These are phyloP conservation scores for Murraya koenigii DNA, from an alignment of 345 rosid genomes.

Conservation along the genomic window DNA sequence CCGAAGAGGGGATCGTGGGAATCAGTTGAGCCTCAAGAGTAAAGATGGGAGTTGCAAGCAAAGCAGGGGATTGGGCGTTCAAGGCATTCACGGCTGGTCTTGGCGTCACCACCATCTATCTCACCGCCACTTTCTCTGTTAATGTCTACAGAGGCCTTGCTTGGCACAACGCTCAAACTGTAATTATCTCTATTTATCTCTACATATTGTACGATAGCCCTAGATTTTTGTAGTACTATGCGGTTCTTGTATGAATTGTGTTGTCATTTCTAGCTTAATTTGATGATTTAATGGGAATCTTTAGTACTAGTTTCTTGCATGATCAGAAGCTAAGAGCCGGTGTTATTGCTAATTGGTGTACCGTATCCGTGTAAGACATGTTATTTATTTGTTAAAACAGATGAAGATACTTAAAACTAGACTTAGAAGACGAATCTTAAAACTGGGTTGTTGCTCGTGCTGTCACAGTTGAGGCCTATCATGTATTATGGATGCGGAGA, in stretches of 20 bases:
- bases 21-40: background rate
- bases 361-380: background rate
- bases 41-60: slow-evolving; percentile 49
- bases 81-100: slow-evolving; percentile 77
- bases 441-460: background rate
- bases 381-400: background rate
- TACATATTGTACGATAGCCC: background rate
- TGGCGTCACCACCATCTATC: slow-evolving; percentile 71
- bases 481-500: background rate
- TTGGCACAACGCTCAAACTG: slow-evolving; percentile 79
- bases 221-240: background rate
- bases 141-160: slow-evolving; percentile 73
- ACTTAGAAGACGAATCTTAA: background rate
- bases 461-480: background rate
- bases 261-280: background rate
- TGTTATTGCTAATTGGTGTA: background rate
- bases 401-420: background rate
- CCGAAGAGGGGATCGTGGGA: background rate
- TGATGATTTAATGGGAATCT: background rate
- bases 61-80: slow-evolving; percentile 69
- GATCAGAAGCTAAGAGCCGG: background rate
- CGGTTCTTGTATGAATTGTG: background rate
- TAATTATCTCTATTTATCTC: slow-evolving; percentile 14
- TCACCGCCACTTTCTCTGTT: slow-evolving; percentile 68
- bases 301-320: background rate